Evolutionary conservation across 768 basidiomycete genomes (phyloP), one percentile per base, ranked within the genome.

Genomic region (Cystobasidiopsis lactophilus): DNA sequence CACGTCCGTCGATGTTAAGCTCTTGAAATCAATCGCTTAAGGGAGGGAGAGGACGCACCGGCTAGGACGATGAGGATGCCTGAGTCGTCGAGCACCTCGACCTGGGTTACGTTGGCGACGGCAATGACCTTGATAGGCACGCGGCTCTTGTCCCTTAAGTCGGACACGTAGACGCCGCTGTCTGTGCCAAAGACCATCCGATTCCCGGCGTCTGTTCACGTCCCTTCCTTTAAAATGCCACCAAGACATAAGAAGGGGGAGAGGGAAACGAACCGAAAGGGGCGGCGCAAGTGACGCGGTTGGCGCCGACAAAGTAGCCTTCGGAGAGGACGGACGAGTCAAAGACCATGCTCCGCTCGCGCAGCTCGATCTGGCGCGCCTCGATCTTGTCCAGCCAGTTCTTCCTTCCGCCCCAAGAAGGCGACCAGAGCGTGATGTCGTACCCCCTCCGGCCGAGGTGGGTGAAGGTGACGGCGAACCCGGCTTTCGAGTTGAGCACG

Each of bases 61-160:
- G 93, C 86, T n/a, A 98, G 75, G n/a, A 96, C 91, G 53, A 98
- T 82, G 54, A 98, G 72, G 2, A 96, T 73, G 61, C 89, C 82
- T 63, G 89, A 93, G 53, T 93, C 86, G 66, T 96, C 91, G 52
- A 98, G 72, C 7, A 98, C 81, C 59, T 96, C 93, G 7, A 98
- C 81, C 69, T 98, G 93, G 1, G 80, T 74, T 16, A 98, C 91
- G 58, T 91, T 85, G 40, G 81, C 71, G 24, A 95, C 68, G 13
- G 80, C 80, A 53, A 98, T 72, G 27, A 98, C 86, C 67, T 88
- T 85, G 26, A 85, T 72, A 0, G 91, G 93, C 3, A 60, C 57
- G 51, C 60, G 58, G 41, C 56, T 59, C 50, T 66, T 63, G 23
- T 85, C 83, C 41, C 77, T 73, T 27, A 93, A 69, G 65, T 95